A percentile compares a stretch with the other conserved stretches of the same genome.
phyloP scores from a whole-genome alignment of 1,284 basidiomycete genomes.

The Tilletia walkeri region DNA sequence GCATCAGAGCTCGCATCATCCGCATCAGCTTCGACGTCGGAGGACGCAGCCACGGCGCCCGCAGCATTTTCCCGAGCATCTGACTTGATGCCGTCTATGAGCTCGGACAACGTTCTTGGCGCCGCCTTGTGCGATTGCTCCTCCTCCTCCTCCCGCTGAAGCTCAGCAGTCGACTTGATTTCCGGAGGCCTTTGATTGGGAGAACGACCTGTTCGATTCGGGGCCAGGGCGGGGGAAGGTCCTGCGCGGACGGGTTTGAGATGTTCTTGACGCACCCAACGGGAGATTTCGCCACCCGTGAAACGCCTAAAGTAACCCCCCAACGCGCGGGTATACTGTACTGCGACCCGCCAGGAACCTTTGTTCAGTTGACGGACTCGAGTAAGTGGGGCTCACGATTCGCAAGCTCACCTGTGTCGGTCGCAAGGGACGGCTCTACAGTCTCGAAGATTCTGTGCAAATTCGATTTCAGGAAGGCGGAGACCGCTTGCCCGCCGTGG shows the following conservation, averaged over 20 bases:
- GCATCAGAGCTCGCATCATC: not conserved
- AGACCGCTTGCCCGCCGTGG: conserved; percentile 42
- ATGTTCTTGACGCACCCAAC: conserved; percentile 44
- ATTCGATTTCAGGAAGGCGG: conserved; percentile 38
- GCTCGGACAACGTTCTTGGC: not conserved
- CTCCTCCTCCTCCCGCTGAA: not conserved
- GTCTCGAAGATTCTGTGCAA: conserved; percentile 48
- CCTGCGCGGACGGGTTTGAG: conserved; percentile 40
- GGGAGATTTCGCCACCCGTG: conserved; percentile 41
- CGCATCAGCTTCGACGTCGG: not conserved
- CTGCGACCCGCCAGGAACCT: conserved; percentile 14
- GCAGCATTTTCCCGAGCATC: not conserved
- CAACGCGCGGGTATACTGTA: conserved; percentile 46
- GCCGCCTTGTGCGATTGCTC: not conserved
- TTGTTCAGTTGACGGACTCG: too few relatives aligned
- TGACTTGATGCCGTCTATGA: not conserved
- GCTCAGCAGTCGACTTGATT: not conserved
- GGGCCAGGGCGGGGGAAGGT: conserved; percentile 15
- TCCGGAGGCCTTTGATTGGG: not conserved
- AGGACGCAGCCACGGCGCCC: not conserved
- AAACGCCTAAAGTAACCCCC: conserved; percentile 53
- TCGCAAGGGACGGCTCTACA: conserved; percentile 42
- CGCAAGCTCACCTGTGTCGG: conserved; percentile 32
- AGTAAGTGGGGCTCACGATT: too few relatives aligned
- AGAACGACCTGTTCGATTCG: not conserved